A percentile compares a stretch with the other conserved stretches of the same genome.
Evolutionary conservation across 2,329 filamentous ascomycete species (phyloP).

Genomic region (Chrysosporium keratinophilum): DNA sequence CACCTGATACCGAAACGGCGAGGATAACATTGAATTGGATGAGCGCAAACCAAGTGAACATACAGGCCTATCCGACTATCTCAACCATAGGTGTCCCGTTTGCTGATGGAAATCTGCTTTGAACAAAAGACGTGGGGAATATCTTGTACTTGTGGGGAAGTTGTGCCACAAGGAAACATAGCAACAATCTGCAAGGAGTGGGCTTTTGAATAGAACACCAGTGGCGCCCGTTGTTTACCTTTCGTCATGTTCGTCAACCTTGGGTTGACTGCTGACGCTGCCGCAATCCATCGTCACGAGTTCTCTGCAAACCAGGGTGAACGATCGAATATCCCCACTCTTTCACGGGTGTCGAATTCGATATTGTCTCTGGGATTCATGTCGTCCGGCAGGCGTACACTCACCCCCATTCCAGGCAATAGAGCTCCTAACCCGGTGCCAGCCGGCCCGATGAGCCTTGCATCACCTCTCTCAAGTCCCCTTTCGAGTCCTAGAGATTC

Average conservation of each 20-base stretch:
- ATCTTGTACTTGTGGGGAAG: background rate
- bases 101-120: no score
- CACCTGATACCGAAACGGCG: background rate
- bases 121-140: background rate
- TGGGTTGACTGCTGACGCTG: slow-evolving; percentile 36
- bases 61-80: background rate
- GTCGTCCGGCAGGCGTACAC: slow-evolving; percentile 17
- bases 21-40: background rate
- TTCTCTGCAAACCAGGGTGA: slow-evolving; percentile 20
- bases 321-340: slow-evolving; percentile 15
- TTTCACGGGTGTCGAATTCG: slow-evolving; percentile 9
- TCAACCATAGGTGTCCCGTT: background rate
- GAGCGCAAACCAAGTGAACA: background rate
- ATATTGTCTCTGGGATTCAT: slow-evolving; percentile 13
- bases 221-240: background rate
- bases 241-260: slow-evolving; percentile 21
- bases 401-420: slow-evolving; percentile 15
- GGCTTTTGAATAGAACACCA: background rate
- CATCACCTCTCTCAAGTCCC: slow-evolving; percentile 9
- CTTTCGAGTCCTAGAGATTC: slow-evolving; percentile 15
- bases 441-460: background rate
- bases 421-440: slow-evolving; percentile 2
- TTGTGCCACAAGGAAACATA: background rate
- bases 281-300: slow-evolving; percentile 34
- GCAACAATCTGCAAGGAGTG: background rate